phyloP scores from a whole-genome alignment of 1,284 basidiomycete genomes.

The Malassezia furfur region DNA sequence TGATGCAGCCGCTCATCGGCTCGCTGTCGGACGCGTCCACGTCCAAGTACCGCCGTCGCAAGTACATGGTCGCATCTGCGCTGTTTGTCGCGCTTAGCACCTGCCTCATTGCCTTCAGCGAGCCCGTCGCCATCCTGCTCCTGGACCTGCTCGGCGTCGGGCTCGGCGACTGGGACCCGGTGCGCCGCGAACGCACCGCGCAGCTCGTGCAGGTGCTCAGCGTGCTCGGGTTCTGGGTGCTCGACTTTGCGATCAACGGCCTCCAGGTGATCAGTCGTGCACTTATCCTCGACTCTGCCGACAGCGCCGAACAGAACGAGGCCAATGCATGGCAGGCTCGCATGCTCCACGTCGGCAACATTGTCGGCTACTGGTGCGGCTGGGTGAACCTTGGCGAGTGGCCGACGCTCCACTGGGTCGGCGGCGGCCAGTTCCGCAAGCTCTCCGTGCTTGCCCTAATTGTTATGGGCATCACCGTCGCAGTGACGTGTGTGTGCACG shows the following conservation, averaged over 20 bases:
- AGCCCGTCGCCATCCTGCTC: constrained; percentile 62
- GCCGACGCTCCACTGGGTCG: constrained; percentile 67
- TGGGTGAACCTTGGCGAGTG: constrained; percentile 71
- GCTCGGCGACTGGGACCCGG: constrained; percentile 80
- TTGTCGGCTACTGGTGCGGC: constrained; percentile 53
- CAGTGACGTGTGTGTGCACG: constrained; percentile 72
- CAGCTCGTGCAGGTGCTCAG: constrained; percentile 55
- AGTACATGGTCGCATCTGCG: constrained; percentile 78
- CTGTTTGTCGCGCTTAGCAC: constrained; percentile 61
- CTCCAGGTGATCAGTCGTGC: constrained; percentile 85
- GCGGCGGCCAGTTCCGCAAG: constrained; percentile 88
- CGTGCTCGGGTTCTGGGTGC: constrained; percentile 78
- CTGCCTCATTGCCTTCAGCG: constrained; percentile 77
- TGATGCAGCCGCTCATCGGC: constrained; percentile 92
- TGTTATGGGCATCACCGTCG: constrained; percentile 69
- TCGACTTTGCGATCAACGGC: constrained; percentile 85
- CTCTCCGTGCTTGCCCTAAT: constrained; percentile 78
- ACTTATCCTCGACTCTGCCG: constrained; percentile 77
- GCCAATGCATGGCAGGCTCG: constrained; percentile 98
- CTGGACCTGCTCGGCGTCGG: constrained; percentile 70
- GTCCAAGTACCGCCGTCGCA: constrained; percentile 70
- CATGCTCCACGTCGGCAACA: constrained; percentile 39
- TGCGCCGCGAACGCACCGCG: constrained; percentile 48
- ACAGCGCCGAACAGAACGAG: constrained; percentile 71
- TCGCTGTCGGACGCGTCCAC: constrained; percentile 81